Base-by-base conservation (phyloP, 495 filamentous ascomycete species). In the Achaetomiella virescens region DNA sequence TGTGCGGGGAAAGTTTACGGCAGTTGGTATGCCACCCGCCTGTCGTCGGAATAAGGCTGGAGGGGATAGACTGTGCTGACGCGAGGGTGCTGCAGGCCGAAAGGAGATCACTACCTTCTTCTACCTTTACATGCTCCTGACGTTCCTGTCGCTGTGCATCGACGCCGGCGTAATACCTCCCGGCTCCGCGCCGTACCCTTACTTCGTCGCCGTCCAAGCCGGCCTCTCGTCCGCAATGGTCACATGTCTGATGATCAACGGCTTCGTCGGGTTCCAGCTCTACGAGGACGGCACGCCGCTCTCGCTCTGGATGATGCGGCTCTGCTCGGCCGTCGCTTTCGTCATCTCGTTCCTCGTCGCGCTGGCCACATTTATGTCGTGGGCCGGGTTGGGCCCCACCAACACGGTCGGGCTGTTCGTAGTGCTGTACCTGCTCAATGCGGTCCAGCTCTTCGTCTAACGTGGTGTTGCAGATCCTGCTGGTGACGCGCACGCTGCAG, bases 51-150 rank as follows among this genome's bases (percentile, higher is more conserved):
- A 2, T 2, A 9, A n/a, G 4, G 2, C 8, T 21, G 8, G 4
- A 5, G 7, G n/a, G 10, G 1, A 21, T 9, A 8, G 21, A 1
- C 3, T 54, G 5, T 27, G 20, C 43, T 46, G 43, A 46, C 24
- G 14, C 1, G 9, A 41, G 1, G 2, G 15, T 24, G 58, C 50
- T 56, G 60, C 71, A 97, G 92, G 93, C 57, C 91, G 93, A 62
- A 97, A 97, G 77, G 93, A 99, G 72, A 97, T 99, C 70, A 88
- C 88, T 37, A 87, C 85, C 10, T 97, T 99, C 79, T 99, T 99
- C 78, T 97, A 97, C 75, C 80, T 96, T 64, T 97, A 90, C 78
- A 85, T 96, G 81, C 74, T 89, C 33, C 79, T 97, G 24, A 95
- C 93, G 2, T 83, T 95, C 70, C 79, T 82, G 61, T 97, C 93